Base-by-base conservation (phyloP, 2,329 filamentous ascomycete species). In the Thermothelomyces thermophilus region DNA sequence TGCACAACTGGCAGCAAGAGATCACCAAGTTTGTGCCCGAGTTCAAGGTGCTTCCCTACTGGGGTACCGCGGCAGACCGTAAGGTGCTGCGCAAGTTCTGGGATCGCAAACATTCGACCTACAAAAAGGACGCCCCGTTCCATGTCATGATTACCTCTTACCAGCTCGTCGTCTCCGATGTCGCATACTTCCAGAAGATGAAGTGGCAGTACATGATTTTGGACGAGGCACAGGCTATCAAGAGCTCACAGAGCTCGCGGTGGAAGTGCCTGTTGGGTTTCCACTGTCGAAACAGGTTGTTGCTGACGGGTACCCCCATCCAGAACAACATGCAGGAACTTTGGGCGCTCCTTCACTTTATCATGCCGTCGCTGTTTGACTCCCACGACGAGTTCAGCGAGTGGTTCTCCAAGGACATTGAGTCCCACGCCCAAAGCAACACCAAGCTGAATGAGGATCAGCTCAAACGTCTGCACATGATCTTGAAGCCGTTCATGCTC, bases 251-350 rank as follows among this genome's bases (percentile, higher is more conserved):
- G 62, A 96, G 90, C 73, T 95, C 90, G 14, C 82, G 93, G 64
- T 98, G 93, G 93, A 98, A 97, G 78, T 90, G 86, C 58, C 70
- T 98, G 57, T 76, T 98, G 41, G 86, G 86, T 44, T 97, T 97
- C 76, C 87, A 94, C 66, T 97, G 91, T 71, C 86, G 93, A 53
- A 98, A 97, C 69, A 83, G 93, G 58, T 79, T 98, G 41, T 74
- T 98, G 39, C 79, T 98, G 17, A 98, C 93, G 0, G 93, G 93
- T 71, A 98, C 93, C 0, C 93, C 93, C 2, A 97, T 98, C 58
- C 93, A 98, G 69, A 98, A 98, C 73, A 98, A 97, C 76, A 98
- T 98, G 93, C 93, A 97, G 69, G 91, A 98, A 70, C 71, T 98
- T 52, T 98, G 93, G 93, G 93, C 93, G 26, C 71, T 98, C 58